Base-by-base conservation (phyloP, 768 basidiomycete genomes). In the Lentinula guzmanii region DNA sequence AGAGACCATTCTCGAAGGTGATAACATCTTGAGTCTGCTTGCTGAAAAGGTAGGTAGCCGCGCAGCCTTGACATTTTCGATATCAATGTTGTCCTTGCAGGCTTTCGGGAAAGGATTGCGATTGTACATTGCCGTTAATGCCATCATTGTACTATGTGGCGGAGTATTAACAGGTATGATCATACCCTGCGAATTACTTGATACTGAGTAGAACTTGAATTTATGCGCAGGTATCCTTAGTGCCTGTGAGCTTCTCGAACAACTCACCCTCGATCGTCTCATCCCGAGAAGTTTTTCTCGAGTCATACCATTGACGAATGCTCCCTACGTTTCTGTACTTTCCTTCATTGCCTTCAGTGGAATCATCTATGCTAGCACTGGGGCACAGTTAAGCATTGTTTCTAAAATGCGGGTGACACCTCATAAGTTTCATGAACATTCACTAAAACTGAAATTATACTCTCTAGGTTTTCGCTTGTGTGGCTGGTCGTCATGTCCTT, bases 71-170 rank as follows among this genome's bases (percentile, higher is more conserved):
- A 39, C 52, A 33, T 42, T 24, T 41, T 37, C 24, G 59, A 43
- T 54, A 41, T 54, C 8, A 16, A 18, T 61, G 61, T 43, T 43
- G 51, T 18, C 3, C n/a, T 5, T 24, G 11, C 61, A 86, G 86
- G 76, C 76, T 1, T 85, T 80, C 0, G 86, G 86, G 1, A 72
- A 68, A 13, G 90, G 87, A 87, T 67, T 91, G 24, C 74, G 86
- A 15, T 77, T 76, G 11, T 83, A 82, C 77, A 75, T 89, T 10
- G 86, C 84, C 0, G 77, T 83, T 0, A 89, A 92, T 65, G 86
- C 88, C 3, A 77, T 86, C 50, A 69, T 87, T n/a, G 89, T 90
- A 13, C 77, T 91, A 2, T 87, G 84, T 60, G 89, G 86, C 1
- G 88, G 87, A 1, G 84, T 90, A 31, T 75, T 91, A 7, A 86